phyloP scores from a whole-genome alignment of 371 early-diverging fungal genomes.

The Lichtheimia hyalospora region DNA sequence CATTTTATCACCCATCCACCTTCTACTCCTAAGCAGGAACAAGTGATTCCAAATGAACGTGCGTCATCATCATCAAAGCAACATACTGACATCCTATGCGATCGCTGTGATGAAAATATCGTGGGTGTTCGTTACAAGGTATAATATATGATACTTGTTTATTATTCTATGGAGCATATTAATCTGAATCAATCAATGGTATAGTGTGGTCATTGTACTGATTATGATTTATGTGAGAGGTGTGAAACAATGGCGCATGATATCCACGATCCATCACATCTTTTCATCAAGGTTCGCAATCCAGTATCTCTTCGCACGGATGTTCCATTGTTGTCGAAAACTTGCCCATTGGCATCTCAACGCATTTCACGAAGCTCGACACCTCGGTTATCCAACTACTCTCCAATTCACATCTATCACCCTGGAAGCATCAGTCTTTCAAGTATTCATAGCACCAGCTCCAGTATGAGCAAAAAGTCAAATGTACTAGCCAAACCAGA shows the following conservation, averaged over 20 bases:
- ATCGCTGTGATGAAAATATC: slow-evolving; percentile 43
- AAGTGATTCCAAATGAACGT: not conserved
- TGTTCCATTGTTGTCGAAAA: slow-evolving; percentile 13
- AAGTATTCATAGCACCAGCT: too few relatives aligned
- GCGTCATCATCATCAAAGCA: not conserved
- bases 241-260: slow-evolving; percentile 41
- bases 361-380: too few relatives aligned
- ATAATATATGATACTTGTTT: too few relatives aligned
- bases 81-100: slow-evolving; percentile 28
- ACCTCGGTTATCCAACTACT: too few relatives aligned
- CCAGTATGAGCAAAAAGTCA: too few relatives aligned
- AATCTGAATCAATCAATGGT: too few relatives aligned
- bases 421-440: too few relatives aligned
- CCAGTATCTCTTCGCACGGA: slow-evolving; percentile 14
- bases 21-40: not conserved
- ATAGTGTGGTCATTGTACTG: slow-evolving; percentile 60
- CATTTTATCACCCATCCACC: not conserved
- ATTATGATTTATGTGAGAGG: slow-evolving; percentile 55
- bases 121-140: slow-evolving; percentile 59
- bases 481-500: too few relatives aligned
- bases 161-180: too few relatives aligned
- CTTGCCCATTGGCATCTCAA: too few relatives aligned
- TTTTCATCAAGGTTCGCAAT: slow-evolving; percentile 53
- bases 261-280: slow-evolving; percentile 44
- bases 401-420: too few relatives aligned